Base-by-base conservation (phyloP, 2,329 filamentous ascomycete genomes). In the Aureobasidium sp. region DNA sequence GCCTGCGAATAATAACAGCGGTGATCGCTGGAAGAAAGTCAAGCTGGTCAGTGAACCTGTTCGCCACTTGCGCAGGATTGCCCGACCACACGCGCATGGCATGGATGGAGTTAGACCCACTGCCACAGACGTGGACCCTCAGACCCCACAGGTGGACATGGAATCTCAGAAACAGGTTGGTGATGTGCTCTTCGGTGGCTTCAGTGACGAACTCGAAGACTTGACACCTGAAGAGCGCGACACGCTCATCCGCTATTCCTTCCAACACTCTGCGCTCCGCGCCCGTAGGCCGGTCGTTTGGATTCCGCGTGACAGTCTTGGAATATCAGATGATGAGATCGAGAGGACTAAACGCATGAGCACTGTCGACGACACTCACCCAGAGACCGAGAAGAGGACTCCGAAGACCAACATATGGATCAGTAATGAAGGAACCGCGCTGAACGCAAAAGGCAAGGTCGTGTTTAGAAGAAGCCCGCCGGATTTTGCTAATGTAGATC, bases 191-290 rank as follows among this genome's bases (percentile, higher is more conserved):
- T 99, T 92, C 73, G 87, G 90, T 27, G 89, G 89, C 4, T 89
- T 92, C 68, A 87, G 93, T 66, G 93, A 97, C 70, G 92, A 96
- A 77, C 87, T 99, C 65, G 93, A 97, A 73, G 94, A 99, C 71
- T 79, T 99, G 53, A 94, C 90, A 1, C 90, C 91, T 0, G 90
- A 93, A 21, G 91, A 97, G 72, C 84, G 94, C 68, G 92, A 97
- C 70, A 81, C 86, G 62, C 83, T 97, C 42, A 89, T 94, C 13
- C 87, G 87, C 60, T 87, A 91, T 69, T 91, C 93, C 0, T 99
- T 99, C 74, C 87, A 92, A 75, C 94, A 99, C 70, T 87, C 86
- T 37, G 94, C 94, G 0, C 80, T 97, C 41, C 86, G 94, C 9
- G 90, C 92, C 1, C 84, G 89, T 58, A 83, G 91, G 59, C 94